Evolutionary conservation across 176 grass and related monocot species (phyloP).

Genomic region (Raddia distichophylla): DNA sequence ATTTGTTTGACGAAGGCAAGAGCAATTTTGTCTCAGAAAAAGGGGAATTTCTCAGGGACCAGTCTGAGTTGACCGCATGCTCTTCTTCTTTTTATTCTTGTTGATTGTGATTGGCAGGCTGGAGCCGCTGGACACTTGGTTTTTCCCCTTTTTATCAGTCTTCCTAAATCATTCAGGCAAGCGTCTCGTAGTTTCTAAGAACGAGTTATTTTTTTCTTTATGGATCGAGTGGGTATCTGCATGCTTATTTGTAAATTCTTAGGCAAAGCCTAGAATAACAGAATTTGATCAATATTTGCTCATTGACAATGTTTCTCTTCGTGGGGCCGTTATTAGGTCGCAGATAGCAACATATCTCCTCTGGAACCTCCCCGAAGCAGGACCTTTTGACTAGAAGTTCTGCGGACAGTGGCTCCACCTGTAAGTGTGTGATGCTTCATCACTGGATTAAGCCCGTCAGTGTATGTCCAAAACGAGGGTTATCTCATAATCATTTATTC

Average conservation of each 20-base stretch:
- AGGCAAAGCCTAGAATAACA: not conserved
- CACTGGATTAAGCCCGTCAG: not conserved
- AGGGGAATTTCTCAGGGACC: not conserved
- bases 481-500: no score
- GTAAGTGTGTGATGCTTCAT: not conserved
- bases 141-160: not conserved
- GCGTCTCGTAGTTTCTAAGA: not conserved
- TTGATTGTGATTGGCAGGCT: constrained; percentile 10
- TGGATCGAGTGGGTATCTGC: not conserved
- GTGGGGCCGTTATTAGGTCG: not conserved
- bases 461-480: no score
- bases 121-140: not conserved
- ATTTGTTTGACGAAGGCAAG: not conserved
- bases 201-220: not conserved
- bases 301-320: not conserved
- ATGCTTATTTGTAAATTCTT: not conserved
- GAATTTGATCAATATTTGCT: not conserved
- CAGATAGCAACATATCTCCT: not conserved
- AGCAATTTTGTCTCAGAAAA: not conserved
- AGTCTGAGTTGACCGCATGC: constrained; percentile 12
- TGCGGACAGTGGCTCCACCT: not conserved
- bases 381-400: not conserved
- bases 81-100: not conserved
- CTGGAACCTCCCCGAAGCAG: not conserved
- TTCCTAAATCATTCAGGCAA: not conserved